phyloP scores from a whole-genome alignment of 257 asterid species.

The Rhazya stricta region DNA sequence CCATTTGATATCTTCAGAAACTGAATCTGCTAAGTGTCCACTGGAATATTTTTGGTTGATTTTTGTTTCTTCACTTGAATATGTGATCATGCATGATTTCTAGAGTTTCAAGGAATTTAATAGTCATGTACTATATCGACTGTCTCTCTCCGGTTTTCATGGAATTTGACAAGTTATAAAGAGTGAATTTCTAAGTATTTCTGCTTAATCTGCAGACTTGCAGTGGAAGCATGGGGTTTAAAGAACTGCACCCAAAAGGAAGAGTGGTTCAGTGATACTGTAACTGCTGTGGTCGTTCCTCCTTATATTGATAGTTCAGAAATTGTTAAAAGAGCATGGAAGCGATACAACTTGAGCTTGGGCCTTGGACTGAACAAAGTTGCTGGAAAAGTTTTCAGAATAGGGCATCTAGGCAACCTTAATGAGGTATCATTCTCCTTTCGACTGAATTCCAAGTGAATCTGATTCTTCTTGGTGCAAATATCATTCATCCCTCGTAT shows the following conservation, averaged over 20 bases:
- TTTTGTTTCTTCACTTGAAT: neutral
- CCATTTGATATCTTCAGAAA: neutral
- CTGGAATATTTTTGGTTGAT: neutral
- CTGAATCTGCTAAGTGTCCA: neutral
- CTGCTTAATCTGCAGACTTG: constrained; percentile 48
- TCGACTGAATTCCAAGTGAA: neutral
- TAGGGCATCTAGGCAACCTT: constrained; percentile 95
- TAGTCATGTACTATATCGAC: neutral
- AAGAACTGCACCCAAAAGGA: constrained; percentile 98
- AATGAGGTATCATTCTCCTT: constrained; percentile 54
- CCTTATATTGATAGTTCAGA: constrained; percentile 74
- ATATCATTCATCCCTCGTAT: neutral
- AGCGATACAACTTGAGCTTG: constrained; percentile 90
- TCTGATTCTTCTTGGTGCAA: neutral
- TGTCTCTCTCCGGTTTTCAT: neutral
- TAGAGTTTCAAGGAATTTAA: neutral
- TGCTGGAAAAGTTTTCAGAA: constrained; percentile 95
- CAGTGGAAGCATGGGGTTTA: constrained; percentile 99
- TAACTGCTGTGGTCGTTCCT: constrained; percentile 89
- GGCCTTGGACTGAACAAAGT: constrained; percentile 97
- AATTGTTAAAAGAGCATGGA: constrained; percentile 77
- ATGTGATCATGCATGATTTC: neutral
- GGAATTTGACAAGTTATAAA: neutral
- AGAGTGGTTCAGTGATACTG: constrained; percentile 95
- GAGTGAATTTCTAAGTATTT: neutral